Evolutionary conservation across 2,329 filamentous ascomycete species (phyloP).

Genomic region (Cladophialophora bantiana): DNA sequence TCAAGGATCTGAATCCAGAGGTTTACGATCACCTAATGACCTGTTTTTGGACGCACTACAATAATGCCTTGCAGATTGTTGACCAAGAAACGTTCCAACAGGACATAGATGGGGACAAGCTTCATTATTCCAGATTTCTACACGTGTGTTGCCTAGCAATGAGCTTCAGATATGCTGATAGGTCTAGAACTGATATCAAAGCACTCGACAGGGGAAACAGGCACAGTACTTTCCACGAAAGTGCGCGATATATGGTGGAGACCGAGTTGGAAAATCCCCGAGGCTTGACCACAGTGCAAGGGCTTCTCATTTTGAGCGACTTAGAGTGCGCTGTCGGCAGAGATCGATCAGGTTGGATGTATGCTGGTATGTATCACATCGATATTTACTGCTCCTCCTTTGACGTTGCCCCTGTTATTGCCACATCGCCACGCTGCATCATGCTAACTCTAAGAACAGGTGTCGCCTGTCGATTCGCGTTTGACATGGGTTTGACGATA

Average conservation of each 20-base stretch:
- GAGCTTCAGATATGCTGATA: constrained; percentile 7
- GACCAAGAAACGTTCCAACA: neutral
- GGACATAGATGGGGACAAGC: neutral
- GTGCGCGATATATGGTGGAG: constrained; percentile 1
- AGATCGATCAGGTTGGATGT: constrained; percentile 9
- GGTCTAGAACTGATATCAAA: neutral
- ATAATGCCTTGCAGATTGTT: neutral
- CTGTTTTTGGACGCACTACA: constrained; percentile 3
- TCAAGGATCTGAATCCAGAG: neutral
- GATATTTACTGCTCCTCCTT: neutral
- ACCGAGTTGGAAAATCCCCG: neutral
- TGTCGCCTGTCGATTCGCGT: neutral
- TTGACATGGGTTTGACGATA: constrained; percentile 1
- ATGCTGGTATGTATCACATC: neutral
- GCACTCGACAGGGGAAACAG: neutral
- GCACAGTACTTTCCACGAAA: constrained; percentile 3
- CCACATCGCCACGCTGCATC: no score
- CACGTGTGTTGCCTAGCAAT: constrained; percentile 1
- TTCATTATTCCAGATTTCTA: neutral
- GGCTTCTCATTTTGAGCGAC: constrained; percentile 8
- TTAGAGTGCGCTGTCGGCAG: constrained; percentile 6
- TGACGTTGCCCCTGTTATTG: no score
- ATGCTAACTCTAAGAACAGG: neutral
- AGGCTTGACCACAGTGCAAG: constrained; percentile 1
- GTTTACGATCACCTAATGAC: constrained; percentile 1